These are phyloP conservation scores for Aspergillus novoparasiticus DNA, from an alignment of 2,329 filamentous ascomycete species.

Conservation along the genomic window DNA sequence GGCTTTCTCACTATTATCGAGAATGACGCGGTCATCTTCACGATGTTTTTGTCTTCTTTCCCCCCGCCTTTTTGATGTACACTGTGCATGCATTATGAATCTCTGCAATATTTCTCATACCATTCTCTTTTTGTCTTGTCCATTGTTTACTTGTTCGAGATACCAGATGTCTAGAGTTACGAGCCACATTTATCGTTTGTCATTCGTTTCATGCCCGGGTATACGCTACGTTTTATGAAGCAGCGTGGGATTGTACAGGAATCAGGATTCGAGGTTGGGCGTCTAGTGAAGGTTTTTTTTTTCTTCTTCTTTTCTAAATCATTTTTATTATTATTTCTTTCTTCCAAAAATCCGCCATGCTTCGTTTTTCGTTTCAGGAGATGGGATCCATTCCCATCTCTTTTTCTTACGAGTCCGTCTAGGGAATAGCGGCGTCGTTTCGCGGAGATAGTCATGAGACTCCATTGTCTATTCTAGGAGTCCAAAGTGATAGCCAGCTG, in stretches of 20 bases:
- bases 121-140: slow-evolving; percentile 1
- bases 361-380: background rate
- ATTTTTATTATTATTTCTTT: background rate
- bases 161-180: slow-evolving; percentile 18
- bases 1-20: slow-evolving; percentile 8
- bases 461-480: background rate
- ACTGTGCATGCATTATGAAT: slow-evolving; percentile 11
- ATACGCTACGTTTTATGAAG: slow-evolving; percentile 6
- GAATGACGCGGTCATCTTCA: slow-evolving; percentile 13
- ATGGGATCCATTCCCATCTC: background rate
- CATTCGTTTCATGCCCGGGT: slow-evolving; percentile 14
- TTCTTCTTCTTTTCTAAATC: background rate
- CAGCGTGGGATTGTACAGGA: slow-evolving; percentile 17
- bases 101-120: slow-evolving; percentile 1
- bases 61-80: background rate
- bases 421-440: slow-evolving; percentile 12
- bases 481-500: background rate
- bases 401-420: slow-evolving; percentile 5
- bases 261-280: slow-evolving; percentile 3
- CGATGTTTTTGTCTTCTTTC: background rate
- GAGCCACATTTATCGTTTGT: slow-evolving; percentile 10
- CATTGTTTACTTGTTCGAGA: slow-evolving; percentile 8
- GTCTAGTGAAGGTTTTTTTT: slow-evolving; percentile 9
- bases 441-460: slow-evolving; percentile 1
- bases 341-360: background rate